Percentiles rank a stretch among this genome's conserved stretches.
These are phyloP conservation scores for Tuber microsphaerosporum DNA, from an alignment of 495 filamentous ascomycete species.

Conservation along the genomic window DNA sequence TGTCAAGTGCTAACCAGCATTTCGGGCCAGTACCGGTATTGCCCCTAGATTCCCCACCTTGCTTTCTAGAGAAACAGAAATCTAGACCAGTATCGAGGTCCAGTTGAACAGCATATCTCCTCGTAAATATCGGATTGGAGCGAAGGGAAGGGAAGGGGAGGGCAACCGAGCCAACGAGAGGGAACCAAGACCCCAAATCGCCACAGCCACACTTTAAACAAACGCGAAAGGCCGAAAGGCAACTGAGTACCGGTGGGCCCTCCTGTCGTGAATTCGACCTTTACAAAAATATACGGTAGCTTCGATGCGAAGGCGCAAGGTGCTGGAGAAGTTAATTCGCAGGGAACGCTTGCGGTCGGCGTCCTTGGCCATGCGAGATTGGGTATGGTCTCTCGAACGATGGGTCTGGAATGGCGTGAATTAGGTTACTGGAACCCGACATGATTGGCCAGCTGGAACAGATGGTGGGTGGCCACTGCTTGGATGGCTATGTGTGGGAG, in stretches of 20 bases:
- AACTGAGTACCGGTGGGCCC: neutral
- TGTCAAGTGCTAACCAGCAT: constrained; percentile 22
- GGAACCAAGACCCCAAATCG: constrained; percentile 22
- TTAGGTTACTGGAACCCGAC: constrained; percentile 35
- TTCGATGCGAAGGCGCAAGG: constrained; percentile 33
- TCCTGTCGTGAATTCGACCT: neutral
- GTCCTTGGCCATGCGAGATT: constrained; percentile 38
- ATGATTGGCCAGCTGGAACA: constrained; percentile 27
- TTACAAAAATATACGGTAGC: neutral
- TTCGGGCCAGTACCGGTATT: constrained; percentile 18
- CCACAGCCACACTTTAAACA: constrained; percentile 3
- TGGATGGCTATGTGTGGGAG: constrained; percentile 16
- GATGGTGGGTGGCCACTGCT: constrained; percentile 30
- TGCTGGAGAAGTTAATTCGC: constrained; percentile 33
- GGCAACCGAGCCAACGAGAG: constrained; percentile 27
- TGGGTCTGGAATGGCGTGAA: constrained; percentile 37
- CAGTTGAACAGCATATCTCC: neutral
- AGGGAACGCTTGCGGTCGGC: constrained; percentile 32
- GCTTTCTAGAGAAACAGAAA: neutral
- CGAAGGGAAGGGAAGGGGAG: neutral
- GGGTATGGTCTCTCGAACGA: constrained; percentile 31
- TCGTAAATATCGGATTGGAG: neutral
- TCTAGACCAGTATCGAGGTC: neutral
- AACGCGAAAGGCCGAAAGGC: neutral
- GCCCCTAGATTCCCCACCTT: neutral